These are phyloP conservation scores for Dioscorea zingiberensis DNA, from an alignment of 106 monocot species.

Conservation along the genomic window DNA sequence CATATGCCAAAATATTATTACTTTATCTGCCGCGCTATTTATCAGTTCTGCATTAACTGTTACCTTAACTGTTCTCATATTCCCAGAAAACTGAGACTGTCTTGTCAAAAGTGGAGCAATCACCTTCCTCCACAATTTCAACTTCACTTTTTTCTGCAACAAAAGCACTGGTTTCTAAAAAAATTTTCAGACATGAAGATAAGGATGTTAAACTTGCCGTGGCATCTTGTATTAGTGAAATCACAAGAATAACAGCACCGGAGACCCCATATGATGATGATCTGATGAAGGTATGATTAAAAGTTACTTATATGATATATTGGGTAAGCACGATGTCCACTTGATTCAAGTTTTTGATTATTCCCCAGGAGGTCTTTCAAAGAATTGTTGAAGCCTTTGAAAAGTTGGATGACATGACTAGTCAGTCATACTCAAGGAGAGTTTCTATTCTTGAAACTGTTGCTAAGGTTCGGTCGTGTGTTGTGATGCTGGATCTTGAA, in stretches of 20 bases:
- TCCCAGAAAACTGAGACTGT: slow-evolving; percentile 30
- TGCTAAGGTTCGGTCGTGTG: slow-evolving; percentile 60
- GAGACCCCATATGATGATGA: slow-evolving; percentile 77
- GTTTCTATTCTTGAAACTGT: slow-evolving; percentile 80
- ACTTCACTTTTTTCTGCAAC: slow-evolving; percentile 34
- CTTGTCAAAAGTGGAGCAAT: slow-evolving; percentile 52
- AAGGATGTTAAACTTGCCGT: slow-evolving; percentile 46
- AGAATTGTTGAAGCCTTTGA: slow-evolving; percentile 63
- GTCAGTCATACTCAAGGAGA: slow-evolving; percentile 40
- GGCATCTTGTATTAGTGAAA: slow-evolving; percentile 63
- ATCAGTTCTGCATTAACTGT: too few species aligned
- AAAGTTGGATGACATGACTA: slow-evolving; percentile 40
- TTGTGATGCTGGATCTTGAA: slow-evolving; percentile 81
- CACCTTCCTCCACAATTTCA: slow-evolving; percentile 35
- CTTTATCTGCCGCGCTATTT: too few species aligned
- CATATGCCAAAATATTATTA: too few species aligned
- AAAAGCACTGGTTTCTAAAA: slow-evolving; percentile 29
- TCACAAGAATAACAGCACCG: slow-evolving; percentile 78
- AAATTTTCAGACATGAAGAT: slow-evolving; percentile 37
- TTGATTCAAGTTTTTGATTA: not conserved
- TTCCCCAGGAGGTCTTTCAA: slow-evolving; percentile 49
- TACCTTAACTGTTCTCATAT: too few species aligned
- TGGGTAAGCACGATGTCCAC: not conserved
- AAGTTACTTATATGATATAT: not conserved
- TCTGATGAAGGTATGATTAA: slow-evolving; percentile 51